A percentile compares a stretch with the other conserved stretches of the same genome.
Conservation (phyloP, 2,329 filamentous ascomycete genomes). For the Biscogniauxia mediterranea region DNA sequence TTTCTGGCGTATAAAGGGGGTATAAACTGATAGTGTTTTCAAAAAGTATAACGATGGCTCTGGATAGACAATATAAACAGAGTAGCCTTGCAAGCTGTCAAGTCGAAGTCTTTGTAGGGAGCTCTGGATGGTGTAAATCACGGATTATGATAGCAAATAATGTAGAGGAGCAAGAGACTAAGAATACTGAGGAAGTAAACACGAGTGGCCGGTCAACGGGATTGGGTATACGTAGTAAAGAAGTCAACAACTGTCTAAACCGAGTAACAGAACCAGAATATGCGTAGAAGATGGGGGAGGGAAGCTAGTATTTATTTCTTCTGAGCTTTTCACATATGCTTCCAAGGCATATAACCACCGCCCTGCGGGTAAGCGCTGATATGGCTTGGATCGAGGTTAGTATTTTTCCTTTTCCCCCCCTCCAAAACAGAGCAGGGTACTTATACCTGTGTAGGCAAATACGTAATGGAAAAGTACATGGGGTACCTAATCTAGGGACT, state of each 20-base stretch:
- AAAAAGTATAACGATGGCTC: not conserved
- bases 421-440: not conserved
- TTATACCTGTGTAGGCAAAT: not conserved
- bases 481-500: not conserved
- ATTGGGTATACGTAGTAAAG: not conserved
- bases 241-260: not conserved
- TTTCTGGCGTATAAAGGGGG: too few relatives aligned
- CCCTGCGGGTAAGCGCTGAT: conserved; percentile 1
- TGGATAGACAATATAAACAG: not conserved
- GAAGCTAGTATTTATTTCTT: conserved; percentile 1
- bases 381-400: not conserved
- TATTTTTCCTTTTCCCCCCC: conserved; percentile 1
- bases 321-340: not conserved
- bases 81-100: not conserved
- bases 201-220: not conserved
- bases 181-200: not conserved
- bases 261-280: not conserved
- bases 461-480: not conserved
- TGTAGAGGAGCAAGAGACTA: not conserved
- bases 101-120: too few relatives aligned
- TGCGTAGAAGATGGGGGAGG: not conserved
- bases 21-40: not conserved
- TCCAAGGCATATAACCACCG: not conserved
- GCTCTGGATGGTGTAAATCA: not conserved
- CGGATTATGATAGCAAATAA: not conserved